Percentiles rank a stretch among this genome's conserved stretches.
phyloP scores from a whole-genome alignment of 1,284 basidiomycete species.

The Trichosporon inkin region DNA sequence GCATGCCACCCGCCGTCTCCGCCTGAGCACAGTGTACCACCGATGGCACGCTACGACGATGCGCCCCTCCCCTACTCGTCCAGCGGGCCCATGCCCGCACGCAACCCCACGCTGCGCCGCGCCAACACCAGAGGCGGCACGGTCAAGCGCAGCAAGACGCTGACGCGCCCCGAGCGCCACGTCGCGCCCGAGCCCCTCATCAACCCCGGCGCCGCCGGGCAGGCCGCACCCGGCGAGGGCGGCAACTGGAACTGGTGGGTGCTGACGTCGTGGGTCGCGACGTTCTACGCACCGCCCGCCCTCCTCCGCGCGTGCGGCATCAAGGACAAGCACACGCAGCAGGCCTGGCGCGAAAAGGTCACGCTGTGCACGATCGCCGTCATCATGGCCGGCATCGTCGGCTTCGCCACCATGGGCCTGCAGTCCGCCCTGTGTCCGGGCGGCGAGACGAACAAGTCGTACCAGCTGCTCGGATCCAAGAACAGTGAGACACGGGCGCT shows the following conservation, averaged over 20 bases:
- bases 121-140: conserved; percentile 22
- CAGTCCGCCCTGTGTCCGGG: conserved; percentile 86
- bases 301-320: conserved; percentile 71
- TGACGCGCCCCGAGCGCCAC: conserved; percentile 90
- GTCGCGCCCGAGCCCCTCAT: conserved; percentile 92
- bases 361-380: conserved; percentile 82
- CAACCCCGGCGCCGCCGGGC: conserved; percentile 55
- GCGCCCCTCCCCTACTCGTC: conserved; percentile 44
- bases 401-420: conserved; percentile 91
- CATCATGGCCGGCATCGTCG: conserved; percentile 72
- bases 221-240: conserved; percentile 8
- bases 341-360: conserved; percentile 98
- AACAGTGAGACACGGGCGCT: no score
- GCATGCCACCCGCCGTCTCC: neutral
- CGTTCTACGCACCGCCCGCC: conserved; percentile 84
- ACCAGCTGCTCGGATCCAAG: conserved; percentile 37
- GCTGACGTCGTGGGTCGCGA: conserved; percentile 70
- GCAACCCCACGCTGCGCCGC: conserved; percentile 26
- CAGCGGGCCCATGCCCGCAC: conserved; percentile 33
- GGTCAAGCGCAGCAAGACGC: conserved; percentile 73
- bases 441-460: conserved; percentile 26
- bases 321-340: conserved; percentile 68
- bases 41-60: conserved; percentile 34
- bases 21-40: neutral
- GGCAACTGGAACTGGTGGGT: conserved; percentile 64